Evolutionary conservation across 768 basidiomycete genomes (phyloP).

Genomic region (Kwoniella mangroviensis): DNA sequence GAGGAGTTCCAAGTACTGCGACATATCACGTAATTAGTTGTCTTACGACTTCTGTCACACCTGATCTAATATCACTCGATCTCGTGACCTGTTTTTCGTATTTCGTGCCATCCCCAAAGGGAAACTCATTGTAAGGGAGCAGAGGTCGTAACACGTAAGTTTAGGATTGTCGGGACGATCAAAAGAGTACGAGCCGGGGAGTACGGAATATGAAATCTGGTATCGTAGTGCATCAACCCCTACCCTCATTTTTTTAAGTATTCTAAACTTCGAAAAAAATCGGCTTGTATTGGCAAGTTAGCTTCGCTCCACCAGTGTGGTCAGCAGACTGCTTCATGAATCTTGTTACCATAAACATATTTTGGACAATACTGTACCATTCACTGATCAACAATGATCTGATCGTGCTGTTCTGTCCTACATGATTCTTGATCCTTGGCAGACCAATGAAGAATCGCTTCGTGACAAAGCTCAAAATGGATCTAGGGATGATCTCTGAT

Average conservation of each 20-base stretch:
- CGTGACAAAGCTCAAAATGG: neutral
- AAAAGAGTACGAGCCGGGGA: slow-evolving; percentile 2
- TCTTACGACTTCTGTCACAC: too few species aligned
- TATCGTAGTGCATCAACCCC: neutral
- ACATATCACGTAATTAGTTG: too few species aligned
- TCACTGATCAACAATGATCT: too few species aligned
- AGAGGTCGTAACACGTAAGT: neutral
- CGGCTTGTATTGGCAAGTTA: too few species aligned
- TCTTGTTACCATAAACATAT: too few species aligned
- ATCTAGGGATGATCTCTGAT: neutral
- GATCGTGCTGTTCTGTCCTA: too few species aligned
- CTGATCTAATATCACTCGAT: too few species aligned
- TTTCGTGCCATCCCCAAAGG: neutral
- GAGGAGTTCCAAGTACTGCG: too few species aligned
- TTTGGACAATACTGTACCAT: too few species aligned
- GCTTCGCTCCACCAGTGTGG: neutral
- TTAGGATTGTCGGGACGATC: neutral
- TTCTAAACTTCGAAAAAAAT: too few species aligned
- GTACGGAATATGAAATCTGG: neutral
- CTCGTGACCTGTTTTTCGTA: neutral
- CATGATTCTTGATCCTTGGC: too few species aligned
- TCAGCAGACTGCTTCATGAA: neutral
- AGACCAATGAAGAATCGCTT: neutral
- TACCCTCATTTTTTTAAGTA: neutral
- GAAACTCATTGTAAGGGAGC: neutral